Evolutionary conservation across 345 rosid species (phyloP).

Genomic region (Excoecaria agallocha): DNA sequence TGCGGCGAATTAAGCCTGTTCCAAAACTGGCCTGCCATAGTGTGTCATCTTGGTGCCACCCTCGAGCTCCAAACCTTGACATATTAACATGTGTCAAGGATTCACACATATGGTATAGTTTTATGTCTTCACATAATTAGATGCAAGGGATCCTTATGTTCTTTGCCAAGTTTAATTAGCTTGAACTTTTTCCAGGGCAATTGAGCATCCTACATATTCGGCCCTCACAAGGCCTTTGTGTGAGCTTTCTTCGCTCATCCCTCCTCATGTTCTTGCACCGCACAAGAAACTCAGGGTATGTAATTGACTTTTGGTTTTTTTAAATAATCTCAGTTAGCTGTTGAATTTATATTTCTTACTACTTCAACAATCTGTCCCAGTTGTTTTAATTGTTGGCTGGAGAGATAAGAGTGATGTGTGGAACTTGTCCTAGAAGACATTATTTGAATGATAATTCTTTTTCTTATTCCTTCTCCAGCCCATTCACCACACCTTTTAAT

Average conservation of each 20-base stretch:
- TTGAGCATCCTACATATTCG: conserved; percentile 96
- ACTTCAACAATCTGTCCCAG: neutral
- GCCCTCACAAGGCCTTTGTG: conserved; percentile 97
- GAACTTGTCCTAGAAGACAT: neutral
- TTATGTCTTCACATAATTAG: neutral
- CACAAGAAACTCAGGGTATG: conserved; percentile 93
- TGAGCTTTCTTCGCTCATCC: conserved; percentile 90
- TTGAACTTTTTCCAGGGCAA: conserved; percentile 63
- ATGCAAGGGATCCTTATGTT: neutral
- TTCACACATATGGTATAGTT: conserved; percentile 87
- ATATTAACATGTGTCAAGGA: conserved; percentile 94
- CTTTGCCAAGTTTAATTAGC: neutral
- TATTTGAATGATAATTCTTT: neutral
- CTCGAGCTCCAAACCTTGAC: conserved; percentile 98
- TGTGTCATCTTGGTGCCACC: conserved; percentile 99
- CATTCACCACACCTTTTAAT: neutral
- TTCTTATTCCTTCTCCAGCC: neutral
- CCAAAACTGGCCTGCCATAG: conserved; percentile 94
- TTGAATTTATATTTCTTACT: neutral
- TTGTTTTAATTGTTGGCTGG: neutral
- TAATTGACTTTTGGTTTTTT: conserved; percentile 6
- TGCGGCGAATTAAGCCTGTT: conserved; percentile 95
- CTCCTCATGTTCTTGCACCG: conserved; percentile 83
- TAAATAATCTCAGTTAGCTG: neutral
- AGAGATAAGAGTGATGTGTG: neutral